A percentile compares a stretch with the other conserved stretches of the same genome.
phyloP scores from a whole-genome alignment of 2,329 filamentous ascomycete genomes.

The Phaeoacremonium minimum region DNA sequence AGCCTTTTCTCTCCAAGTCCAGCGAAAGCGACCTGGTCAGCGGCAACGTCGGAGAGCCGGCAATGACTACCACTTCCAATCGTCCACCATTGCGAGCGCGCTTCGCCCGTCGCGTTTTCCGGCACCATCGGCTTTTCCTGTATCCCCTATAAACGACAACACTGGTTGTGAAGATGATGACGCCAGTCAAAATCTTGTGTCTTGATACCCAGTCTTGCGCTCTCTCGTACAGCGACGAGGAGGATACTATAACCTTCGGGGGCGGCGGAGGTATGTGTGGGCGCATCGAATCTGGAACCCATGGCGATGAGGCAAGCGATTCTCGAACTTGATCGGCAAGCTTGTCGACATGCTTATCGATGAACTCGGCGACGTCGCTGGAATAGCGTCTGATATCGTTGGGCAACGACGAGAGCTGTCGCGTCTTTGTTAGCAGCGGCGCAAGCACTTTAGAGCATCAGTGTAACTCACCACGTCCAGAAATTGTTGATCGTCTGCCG shows the following conservation, averaged over 20 bases:
- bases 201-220: slow-evolving; percentile 66
- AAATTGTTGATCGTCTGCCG: slow-evolving; percentile 15
- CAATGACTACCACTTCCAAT: slow-evolving; percentile 81
- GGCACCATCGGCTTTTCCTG: slow-evolving; percentile 48
- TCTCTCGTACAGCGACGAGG: slow-evolving; percentile 38
- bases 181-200: slow-evolving; percentile 70
- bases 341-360: slow-evolving; percentile 77
- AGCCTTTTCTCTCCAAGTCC: slow-evolving; percentile 86
- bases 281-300: slow-evolving; percentile 68
- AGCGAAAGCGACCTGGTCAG: slow-evolving; percentile 77
- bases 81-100: slow-evolving; percentile 79
- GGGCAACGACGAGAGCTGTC: slow-evolving; percentile 47
- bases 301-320: slow-evolving; percentile 60
- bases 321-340: slow-evolving; percentile 69
- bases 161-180: slow-evolving; percentile 66
- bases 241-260: slow-evolving; percentile 23
- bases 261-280: slow-evolving; percentile 50
- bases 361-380: slow-evolving; percentile 68
- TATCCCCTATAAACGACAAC: slow-evolving; percentile 55
- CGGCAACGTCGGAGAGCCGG: slow-evolving; percentile 80
- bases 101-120: slow-evolving; percentile 69
- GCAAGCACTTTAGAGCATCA: background rate
- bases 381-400: slow-evolving; percentile 68
- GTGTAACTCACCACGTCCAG: slow-evolving; percentile 11
- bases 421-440: background rate